Conservation (phyloP, 495 filamentous ascomycete species). For the Penicillium angulare region DNA sequence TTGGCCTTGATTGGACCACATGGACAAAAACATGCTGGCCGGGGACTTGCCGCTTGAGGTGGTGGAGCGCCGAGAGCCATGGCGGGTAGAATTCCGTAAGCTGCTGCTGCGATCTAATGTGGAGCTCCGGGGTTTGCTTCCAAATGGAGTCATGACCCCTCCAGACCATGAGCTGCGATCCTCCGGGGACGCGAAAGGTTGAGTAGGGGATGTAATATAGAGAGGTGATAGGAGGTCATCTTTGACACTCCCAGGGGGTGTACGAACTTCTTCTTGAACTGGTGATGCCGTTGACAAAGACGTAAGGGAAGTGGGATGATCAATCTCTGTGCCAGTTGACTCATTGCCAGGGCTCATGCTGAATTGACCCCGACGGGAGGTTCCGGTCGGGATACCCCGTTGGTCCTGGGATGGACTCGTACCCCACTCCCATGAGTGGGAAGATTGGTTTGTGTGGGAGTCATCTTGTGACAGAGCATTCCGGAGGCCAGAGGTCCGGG, state of each 20-base stretch:
- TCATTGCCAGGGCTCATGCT: constrained; percentile 25
- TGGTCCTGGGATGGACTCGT: constrained; percentile 20
- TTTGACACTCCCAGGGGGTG: constrained; percentile 46
- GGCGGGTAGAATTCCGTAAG: constrained; percentile 36
- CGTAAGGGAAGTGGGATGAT: constrained; percentile 59
- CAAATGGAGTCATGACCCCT: constrained; percentile 39
- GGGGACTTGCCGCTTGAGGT: constrained; percentile 50
- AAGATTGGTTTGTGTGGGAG: constrained; percentile 9
- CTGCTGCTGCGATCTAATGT: constrained; percentile 40
- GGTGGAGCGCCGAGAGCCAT: constrained; percentile 45
- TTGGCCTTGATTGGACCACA: constrained; percentile 42
- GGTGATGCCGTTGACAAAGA: constrained; percentile 58
- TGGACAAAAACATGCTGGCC: constrained; percentile 58
- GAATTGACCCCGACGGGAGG: constrained; percentile 23
- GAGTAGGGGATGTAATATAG: constrained; percentile 43
- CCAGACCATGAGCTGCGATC: constrained; percentile 49
- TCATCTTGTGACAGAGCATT: constrained; percentile 40
- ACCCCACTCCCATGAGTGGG: constrained; percentile 22
- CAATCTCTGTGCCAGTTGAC: constrained; percentile 25
- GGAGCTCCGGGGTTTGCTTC: constrained; percentile 42
- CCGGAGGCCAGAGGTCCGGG: constrained; percentile 40
- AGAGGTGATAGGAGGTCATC: constrained; percentile 55
- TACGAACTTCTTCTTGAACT: constrained; percentile 48
- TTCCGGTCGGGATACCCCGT: constrained; percentile 29
- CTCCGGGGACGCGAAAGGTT: constrained; percentile 44